Base-by-base conservation (phyloP, 169 alveolate genomes). In the Plasmodium inui region DNA sequence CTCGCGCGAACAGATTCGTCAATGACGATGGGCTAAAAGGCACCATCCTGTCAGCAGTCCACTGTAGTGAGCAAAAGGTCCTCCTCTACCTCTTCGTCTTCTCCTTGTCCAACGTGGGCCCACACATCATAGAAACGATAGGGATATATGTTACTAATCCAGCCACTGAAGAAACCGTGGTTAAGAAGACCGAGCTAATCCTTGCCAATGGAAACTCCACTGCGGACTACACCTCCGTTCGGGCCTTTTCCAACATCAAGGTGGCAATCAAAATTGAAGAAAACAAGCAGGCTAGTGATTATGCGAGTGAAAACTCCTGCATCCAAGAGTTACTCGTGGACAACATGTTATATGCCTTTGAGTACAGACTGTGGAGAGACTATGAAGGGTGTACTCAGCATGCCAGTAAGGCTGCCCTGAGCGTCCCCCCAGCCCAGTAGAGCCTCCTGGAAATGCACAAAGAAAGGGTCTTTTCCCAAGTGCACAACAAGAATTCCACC, bases 1-100 rank as follows among this genome's bases (percentile, higher is more conserved):
- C 55, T 12, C 72, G 76, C 9, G 32, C 55, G 12, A 84, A 84
- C 44, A 70, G 37, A 17, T 71, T 84, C 76, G 57, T 84, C 0
- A 84, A 84, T 84, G 30, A n/a, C 10, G 92, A 84, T 72, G 92
- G 92, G 55, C 53, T 84, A 8, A 50, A 84, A 22, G 71, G 92
- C 57, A 84, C 53, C 30, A 84, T 84, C 30, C 26, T 84, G 34
- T 84, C 81, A 32, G 83, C 83, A 6, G 50, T 84, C 7, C 61
- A 84, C 74, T 84, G 92, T 37, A 22, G 55, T 19, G 83, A 84
- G 17, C 9, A 82, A 12, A 84, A 71, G 30, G 34, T 84, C 53
- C 34, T 84, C 28, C 53, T 84, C 53, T 72, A 84, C 57, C 53
- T 73, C 32, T 84, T 84, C 17, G 92, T 84, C 4, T 84, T 84